Evolutionary conservation across 768 basidiomycete genomes (phyloP).

Genomic region (Leucogyrophana mollusca): DNA sequence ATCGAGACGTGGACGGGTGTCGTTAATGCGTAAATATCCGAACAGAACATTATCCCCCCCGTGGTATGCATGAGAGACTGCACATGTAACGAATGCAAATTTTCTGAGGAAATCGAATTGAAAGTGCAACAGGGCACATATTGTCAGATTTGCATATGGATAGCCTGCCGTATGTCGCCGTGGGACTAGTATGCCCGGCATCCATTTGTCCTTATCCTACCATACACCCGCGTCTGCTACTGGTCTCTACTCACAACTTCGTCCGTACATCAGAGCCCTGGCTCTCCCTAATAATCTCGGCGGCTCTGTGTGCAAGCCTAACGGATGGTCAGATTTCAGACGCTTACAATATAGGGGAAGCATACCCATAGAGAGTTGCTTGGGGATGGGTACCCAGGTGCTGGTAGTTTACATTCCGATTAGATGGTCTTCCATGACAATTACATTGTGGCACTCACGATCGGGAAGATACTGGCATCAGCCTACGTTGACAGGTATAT

Average conservation of each 20-base stretch:
- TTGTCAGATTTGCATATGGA: too few relatives aligned
- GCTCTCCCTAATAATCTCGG: constrained; percentile 5
- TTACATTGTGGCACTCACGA: constrained; percentile 10
- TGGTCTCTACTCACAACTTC: background rate
- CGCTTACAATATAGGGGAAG: background rate
- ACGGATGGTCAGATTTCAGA: background rate
- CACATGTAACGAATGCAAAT: too few relatives aligned
- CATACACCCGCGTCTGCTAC: too few relatives aligned
- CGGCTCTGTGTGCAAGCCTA: constrained; percentile 7
- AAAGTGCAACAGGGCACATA: too few relatives aligned
- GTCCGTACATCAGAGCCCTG: background rate
- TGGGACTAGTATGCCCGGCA: too few relatives aligned
- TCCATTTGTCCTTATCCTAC: too few relatives aligned
- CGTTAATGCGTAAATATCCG: constrained; percentile 29
- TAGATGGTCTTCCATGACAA: too few relatives aligned
- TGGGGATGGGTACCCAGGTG: constrained; percentile 18
- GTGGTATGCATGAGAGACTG: too few relatives aligned
- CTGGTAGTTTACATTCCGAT: too few relatives aligned
- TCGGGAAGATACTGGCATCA: constrained; percentile 16
- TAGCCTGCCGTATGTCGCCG: too few relatives aligned
- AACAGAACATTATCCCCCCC: too few relatives aligned
- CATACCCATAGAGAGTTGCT: constrained; percentile 16
- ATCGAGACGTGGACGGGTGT: constrained; percentile 75
- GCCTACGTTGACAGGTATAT: constrained; percentile 7
- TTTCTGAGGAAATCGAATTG: too few relatives aligned